Base-by-base conservation (phyloP, 148 eudicot species). In the Diospyros lotus region DNA sequence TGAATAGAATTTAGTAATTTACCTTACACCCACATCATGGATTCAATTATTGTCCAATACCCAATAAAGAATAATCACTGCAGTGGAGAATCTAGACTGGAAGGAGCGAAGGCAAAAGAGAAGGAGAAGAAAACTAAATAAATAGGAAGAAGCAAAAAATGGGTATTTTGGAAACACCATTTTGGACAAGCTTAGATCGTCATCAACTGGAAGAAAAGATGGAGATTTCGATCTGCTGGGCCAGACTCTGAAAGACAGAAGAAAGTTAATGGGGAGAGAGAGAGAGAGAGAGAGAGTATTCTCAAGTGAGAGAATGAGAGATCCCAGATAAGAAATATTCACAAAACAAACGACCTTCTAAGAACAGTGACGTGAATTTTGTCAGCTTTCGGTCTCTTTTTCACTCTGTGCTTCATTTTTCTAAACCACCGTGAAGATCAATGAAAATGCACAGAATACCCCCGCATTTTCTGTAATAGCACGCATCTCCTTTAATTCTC, bases 371-470 rank as follows among this genome's bases (percentile, higher is more conserved):
- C 98, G 89, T 85, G 84, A 85, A 86, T 86, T 85, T 93, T 93
- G 98, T 93, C 96, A 93, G 91, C 98, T 86, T 93, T 91, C 86
- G 93, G 96, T 93, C 97, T 82, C 89, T 82, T 87, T 85, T 89
- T 28, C 85, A 87, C 89, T 84, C 90, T 87, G 89, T 82, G 79
- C 80, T 81, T 28, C 28, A 28, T 28, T 80, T 84, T 82, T 28
- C 28, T 28, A 28, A 28, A 28, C 28, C 28, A 28, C 28, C 28
- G 28, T 28, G 28, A 28, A 28, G 28, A 28, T 28, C 28, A 28
- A 0, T 28, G 28, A 28, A 28, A 28, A 28, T 28, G 28, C 28
- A 28, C 28, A 28, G 0, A 28, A 28, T 28, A 28, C 28, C 28
- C 28, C 28, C 28, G 28, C 28, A 28, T 28, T 28, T 28, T 28